Percentiles rank a stretch among this genome's conserved stretches.
Evolutionary conservation across 2,329 filamentous ascomycete species (phyloP).

Genomic region (Drechslera avenae): DNA sequence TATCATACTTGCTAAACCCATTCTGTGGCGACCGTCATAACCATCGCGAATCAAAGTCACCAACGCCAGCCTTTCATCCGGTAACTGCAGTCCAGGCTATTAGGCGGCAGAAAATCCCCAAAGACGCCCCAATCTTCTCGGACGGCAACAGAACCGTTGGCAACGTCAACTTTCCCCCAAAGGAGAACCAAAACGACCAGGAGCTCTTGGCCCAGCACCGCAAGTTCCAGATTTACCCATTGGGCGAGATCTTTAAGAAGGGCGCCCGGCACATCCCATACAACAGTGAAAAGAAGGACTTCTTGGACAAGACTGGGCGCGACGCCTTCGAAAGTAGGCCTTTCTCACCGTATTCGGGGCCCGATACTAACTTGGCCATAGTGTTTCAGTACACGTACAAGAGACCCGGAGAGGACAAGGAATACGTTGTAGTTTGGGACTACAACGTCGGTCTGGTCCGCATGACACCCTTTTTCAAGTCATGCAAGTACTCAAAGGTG

Average conservation of each 20-base stretch:
- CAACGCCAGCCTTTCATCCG: slow-evolving; percentile 15
- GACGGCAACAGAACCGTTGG: slow-evolving; percentile 66
- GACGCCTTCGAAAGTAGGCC: slow-evolving; percentile 83
- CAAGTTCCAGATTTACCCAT: slow-evolving; percentile 69
- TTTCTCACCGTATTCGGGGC: not conserved
- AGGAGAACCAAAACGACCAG: slow-evolving; percentile 64
- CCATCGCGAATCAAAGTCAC: slow-evolving; percentile 19
- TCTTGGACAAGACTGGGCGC: slow-evolving; percentile 81
- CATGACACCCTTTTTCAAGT: slow-evolving; percentile 95
- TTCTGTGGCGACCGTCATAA: slow-evolving; percentile 25
- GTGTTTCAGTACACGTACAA: slow-evolving; percentile 86
- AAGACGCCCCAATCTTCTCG: slow-evolving; percentile 67
- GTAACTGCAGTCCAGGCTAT: slow-evolving; percentile 12
- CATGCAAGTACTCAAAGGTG: slow-evolving; percentile 85
- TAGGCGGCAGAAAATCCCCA: slow-evolving; percentile 63
- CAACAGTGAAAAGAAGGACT: slow-evolving; percentile 90
- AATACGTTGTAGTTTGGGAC: slow-evolving; percentile 91
- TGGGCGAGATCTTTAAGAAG: slow-evolving; percentile 61
- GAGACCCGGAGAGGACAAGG: slow-evolving; percentile 65
- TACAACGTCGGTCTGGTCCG: slow-evolving; percentile 93
- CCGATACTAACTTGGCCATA: slow-evolving; percentile 45
- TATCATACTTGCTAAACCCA: slow-evolving; percentile 50
- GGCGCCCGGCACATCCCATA: slow-evolving; percentile 77
- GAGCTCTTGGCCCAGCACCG: slow-evolving; percentile 63
- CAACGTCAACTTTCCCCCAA: slow-evolving; percentile 73